A percentile compares a stretch with the other conserved stretches of the same genome.
These are phyloP conservation scores for Pythium oligandrum DNA, from an alignment of 352 stramenopile genomes.

Conservation along the genomic window DNA sequence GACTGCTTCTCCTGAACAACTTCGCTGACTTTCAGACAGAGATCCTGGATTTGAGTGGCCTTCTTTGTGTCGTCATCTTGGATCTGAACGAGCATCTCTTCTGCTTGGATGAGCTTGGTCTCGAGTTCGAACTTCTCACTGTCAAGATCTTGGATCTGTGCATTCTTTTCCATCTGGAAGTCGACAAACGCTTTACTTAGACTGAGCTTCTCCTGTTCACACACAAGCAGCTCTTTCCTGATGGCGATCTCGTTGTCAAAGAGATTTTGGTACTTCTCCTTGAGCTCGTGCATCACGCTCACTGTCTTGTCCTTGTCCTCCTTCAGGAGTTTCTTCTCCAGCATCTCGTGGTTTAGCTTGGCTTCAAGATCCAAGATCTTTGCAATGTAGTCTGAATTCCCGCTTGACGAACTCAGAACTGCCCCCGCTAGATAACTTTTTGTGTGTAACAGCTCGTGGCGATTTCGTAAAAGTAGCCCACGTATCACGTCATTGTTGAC, in stretches of 20 bases:
- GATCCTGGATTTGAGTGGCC: slow-evolving; percentile 43
- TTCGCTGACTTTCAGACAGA: slow-evolving; percentile 53
- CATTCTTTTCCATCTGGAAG: slow-evolving; percentile 50
- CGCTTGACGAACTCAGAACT: no score
- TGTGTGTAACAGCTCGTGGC: no score
- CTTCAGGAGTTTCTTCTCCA: slow-evolving; percentile 38
- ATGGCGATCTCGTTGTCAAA: slow-evolving; percentile 60
- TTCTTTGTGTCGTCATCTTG: slow-evolving; percentile 56
- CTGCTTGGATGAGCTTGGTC: slow-evolving; percentile 52
- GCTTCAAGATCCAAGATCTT: slow-evolving; percentile 44
- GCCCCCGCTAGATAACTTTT: no score
- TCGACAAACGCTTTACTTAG: slow-evolving; percentile 65
- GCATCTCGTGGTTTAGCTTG: slow-evolving; percentile 21
- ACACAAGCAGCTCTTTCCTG: slow-evolving; percentile 49
- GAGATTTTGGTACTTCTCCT: slow-evolving; percentile 51
- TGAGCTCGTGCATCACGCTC: slow-evolving; percentile 34
- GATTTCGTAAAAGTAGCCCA: slow-evolving; percentile 20
- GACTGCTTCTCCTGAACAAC: slow-evolving; percentile 37
- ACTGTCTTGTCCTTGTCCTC: slow-evolving; percentile 51
- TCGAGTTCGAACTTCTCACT: slow-evolving; percentile 59
- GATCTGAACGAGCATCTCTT: slow-evolving; percentile 61
- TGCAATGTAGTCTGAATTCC: slow-evolving; percentile 8
- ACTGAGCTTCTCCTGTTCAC: slow-evolving; percentile 64
- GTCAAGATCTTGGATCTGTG: slow-evolving; percentile 37
- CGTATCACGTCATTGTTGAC: slow-evolving; percentile 56